Conservation (phyloP, 2,329 filamentous ascomycete genomes). For the Ophiostoma perfectum region DNA sequence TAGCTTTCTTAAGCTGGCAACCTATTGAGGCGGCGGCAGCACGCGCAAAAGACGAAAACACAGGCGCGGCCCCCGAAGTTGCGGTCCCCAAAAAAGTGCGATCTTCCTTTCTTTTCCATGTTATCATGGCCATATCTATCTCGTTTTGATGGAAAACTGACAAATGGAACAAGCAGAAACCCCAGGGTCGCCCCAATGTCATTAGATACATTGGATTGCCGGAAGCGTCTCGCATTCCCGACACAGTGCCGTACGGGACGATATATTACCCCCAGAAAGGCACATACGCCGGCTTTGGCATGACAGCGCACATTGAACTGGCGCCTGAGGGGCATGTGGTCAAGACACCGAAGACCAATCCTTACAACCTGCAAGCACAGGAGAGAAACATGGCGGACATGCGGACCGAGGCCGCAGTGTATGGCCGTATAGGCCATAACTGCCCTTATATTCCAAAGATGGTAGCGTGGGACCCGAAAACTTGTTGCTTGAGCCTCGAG, state of each 20-base stretch:
- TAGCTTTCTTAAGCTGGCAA: not conserved
- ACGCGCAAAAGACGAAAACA: not conserved
- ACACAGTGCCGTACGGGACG: not conserved
- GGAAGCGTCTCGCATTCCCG: not conserved
- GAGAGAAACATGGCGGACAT: not conserved
- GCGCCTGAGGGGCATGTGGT: not conserved
- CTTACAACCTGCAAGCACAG: not conserved
- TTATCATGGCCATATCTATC: not conserved
- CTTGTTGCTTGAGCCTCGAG: not conserved
- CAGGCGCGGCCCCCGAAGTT: not conserved
- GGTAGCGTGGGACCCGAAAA: not conserved
- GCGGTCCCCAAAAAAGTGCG: not conserved
- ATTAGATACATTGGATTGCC: not conserved
- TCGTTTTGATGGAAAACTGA: not conserved
- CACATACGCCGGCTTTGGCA: not conserved
- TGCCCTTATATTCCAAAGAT: not conserved
- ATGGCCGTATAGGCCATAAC: not conserved
- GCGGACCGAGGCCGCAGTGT: not conserved
- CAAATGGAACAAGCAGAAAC: not conserved
- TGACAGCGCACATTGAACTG: conserved; percentile 13
- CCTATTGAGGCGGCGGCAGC: not conserved
- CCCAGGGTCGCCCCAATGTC: not conserved
- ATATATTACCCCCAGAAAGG: conserved; percentile 15
- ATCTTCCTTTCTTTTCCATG: not conserved
- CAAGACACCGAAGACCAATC: conserved; percentile 10